Evolutionary conservation across 352 stramenopile species (phyloP).

Genomic region (Pythium volutum): DNA sequence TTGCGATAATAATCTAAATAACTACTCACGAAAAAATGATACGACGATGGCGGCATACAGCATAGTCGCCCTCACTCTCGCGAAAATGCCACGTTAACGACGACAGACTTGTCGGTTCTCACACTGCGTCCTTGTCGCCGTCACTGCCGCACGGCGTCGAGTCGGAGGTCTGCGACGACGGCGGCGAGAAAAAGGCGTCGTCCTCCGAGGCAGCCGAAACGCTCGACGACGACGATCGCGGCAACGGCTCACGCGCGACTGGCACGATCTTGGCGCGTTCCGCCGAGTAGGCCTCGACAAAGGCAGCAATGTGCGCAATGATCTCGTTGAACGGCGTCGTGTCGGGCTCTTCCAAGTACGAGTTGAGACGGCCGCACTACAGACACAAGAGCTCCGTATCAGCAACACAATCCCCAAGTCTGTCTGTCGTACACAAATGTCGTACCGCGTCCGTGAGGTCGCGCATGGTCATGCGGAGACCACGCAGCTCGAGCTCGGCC

Average conservation of each 20-base stretch:
- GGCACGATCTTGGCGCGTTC: background rate
- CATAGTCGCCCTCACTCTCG: no score
- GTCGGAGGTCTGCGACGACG: background rate
- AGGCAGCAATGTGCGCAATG: slow-evolving; percentile 3
- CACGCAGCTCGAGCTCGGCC: slow-evolving; percentile 1
- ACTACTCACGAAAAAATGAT: background rate
- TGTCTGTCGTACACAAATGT: background rate
- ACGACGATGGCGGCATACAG: no score
- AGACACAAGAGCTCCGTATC: background rate
- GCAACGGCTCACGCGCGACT: background rate
- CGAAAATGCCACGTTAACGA: background rate
- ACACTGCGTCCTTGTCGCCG: background rate
- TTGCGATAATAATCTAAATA: background rate
- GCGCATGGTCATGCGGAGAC: background rate
- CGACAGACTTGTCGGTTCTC: no score
- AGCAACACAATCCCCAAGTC: background rate
- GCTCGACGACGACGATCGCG: background rate
- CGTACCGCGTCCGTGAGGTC: slow-evolving; percentile 1
- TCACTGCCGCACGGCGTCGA: background rate
- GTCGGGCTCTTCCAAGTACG: background rate
- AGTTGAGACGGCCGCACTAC: slow-evolving; percentile 1
- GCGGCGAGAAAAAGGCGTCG: background rate
- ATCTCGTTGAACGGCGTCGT: slow-evolving; percentile 2
- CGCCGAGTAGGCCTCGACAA: slow-evolving; percentile 2
- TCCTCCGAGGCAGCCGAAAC: background rate